These are phyloP conservation scores for Penicillium roqueforti DNA, from an alignment of 495 filamentous ascomycete species.

Conservation along the genomic window DNA sequence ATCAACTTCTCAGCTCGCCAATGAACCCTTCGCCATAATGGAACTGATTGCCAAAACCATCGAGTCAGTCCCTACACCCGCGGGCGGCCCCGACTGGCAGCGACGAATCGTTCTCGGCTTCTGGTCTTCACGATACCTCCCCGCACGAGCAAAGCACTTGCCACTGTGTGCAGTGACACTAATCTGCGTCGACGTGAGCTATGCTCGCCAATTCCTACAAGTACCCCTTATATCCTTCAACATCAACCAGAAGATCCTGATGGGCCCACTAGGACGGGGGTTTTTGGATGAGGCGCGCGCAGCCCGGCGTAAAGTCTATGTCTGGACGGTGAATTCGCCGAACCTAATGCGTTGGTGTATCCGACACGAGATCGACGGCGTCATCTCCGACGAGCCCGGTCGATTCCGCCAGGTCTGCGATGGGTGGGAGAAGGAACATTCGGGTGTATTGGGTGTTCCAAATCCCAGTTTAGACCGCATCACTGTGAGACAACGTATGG, in stretches of 20 bases:
- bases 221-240: conserved; percentile 65
- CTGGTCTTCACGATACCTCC: conserved; percentile 71
- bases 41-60: conserved; percentile 59
- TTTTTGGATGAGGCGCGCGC: conserved; percentile 60
- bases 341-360: conserved; percentile 71
- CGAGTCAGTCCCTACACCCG: conserved; percentile 37
- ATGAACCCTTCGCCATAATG: conserved; percentile 68
- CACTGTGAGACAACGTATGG: conserved; percentile 12
- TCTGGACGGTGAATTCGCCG: conserved; percentile 83
- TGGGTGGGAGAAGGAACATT: conserved; percentile 19
- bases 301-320: conserved; percentile 55
- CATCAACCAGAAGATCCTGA: conserved; percentile 60
- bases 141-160: conserved; percentile 54
- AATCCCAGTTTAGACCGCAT: conserved; percentile 15
- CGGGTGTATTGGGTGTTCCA: neutral
- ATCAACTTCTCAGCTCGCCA: conserved; percentile 46
- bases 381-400: conserved; percentile 56
- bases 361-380: conserved; percentile 47
- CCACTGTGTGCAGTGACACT: conserved; percentile 64
- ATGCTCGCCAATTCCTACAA: conserved; percentile 65
- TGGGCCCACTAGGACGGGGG: conserved; percentile 55
- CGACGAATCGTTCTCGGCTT: conserved; percentile 70
- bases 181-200: conserved; percentile 65
- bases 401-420: conserved; percentile 12
- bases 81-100: conserved; percentile 56